Conservation (phyloP, 2,329 filamentous ascomycete species). For the Neurospora sp. region DNA sequence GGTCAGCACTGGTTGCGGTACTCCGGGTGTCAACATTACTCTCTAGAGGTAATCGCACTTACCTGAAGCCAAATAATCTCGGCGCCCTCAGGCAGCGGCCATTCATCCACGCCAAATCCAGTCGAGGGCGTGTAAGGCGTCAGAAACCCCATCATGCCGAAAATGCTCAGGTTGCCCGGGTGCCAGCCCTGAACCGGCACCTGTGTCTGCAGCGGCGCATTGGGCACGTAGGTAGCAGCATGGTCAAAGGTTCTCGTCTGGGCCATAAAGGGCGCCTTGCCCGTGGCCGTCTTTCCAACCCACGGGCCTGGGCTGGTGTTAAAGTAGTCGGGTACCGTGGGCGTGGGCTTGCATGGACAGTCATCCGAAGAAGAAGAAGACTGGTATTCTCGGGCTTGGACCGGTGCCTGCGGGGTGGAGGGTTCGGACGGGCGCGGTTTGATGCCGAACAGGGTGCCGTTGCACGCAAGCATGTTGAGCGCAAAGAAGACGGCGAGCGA, state of each 20-base stretch:
- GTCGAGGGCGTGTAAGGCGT: conserved; percentile 62
- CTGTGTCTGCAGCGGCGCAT: conserved; percentile 61
- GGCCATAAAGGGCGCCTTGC: conserved; percentile 58
- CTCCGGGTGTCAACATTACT: neutral
- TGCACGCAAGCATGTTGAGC: conserved; percentile 8
- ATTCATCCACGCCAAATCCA: conserved; percentile 67
- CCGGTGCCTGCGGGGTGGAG: neutral
- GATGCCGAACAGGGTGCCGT: conserved; percentile 4
- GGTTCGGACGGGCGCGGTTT: neutral
- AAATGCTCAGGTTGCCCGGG: conserved; percentile 53
- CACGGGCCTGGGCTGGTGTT: conserved; percentile 51
- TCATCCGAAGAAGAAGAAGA: neutral
- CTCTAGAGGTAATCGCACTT: conserved; percentile 3
- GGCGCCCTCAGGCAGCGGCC: conserved; percentile 54
- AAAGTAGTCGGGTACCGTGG: conserved; percentile 51
- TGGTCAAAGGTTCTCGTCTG: conserved; percentile 58
- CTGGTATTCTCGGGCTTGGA: neutral
- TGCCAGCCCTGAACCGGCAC: conserved; percentile 54
- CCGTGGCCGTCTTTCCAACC: conserved; percentile 61
- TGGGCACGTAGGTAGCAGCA: conserved; percentile 51
- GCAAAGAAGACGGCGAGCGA: neutral
- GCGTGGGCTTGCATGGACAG: conserved; percentile 6
- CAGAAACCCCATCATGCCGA: conserved; percentile 59
- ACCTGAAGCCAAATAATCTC: conserved; percentile 58
- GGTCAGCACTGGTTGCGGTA: neutral